phyloP scores from a whole-genome alignment of 345 rosid species.

The Mercurialis annua region DNA sequence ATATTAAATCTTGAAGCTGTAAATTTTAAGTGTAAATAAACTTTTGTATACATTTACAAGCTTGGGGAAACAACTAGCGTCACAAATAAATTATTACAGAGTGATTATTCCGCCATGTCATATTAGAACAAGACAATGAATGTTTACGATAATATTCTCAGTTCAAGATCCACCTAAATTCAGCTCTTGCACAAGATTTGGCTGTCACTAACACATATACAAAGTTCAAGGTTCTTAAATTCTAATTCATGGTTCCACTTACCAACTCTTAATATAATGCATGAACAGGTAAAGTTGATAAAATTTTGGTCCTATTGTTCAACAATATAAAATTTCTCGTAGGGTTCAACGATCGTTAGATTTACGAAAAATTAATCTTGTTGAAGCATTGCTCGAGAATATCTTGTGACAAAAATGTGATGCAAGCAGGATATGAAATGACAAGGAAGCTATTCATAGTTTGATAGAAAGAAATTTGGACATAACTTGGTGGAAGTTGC shows the following conservation, averaged over 20 bases:
- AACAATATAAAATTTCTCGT: neutral
- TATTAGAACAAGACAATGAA: too few relatives aligned
- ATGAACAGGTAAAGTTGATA: neutral
- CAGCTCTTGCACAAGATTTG: conserved; percentile 9
- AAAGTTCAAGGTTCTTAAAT: neutral
- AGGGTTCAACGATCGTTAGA: neutral
- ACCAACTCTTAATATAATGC: neutral
- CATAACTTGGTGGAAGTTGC: too few relatives aligned
- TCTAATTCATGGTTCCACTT: neutral
- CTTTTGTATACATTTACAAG: conserved; percentile 2
- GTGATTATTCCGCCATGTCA: too few relatives aligned
- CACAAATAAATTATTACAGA: too few relatives aligned
- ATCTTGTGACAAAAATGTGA: neutral
- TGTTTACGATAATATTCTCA: too few relatives aligned
- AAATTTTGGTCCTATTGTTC: neutral
- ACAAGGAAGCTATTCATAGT: neutral
- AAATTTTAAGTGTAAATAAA: too few relatives aligned
- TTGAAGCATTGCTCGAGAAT: conserved; percentile 4
- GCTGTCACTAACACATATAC: neutral
- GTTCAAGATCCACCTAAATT: neutral
- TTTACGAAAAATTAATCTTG: neutral
- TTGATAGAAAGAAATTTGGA: neutral
- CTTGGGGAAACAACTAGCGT: conserved; percentile 4
- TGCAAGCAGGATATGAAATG: neutral
- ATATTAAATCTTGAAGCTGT: too few relatives aligned